Evolutionary conservation across 2,329 filamentous ascomycete genomes (phyloP), one percentile per base, ranked within the genome.

Genomic region (Decorospora gaudefroyi): DNA sequence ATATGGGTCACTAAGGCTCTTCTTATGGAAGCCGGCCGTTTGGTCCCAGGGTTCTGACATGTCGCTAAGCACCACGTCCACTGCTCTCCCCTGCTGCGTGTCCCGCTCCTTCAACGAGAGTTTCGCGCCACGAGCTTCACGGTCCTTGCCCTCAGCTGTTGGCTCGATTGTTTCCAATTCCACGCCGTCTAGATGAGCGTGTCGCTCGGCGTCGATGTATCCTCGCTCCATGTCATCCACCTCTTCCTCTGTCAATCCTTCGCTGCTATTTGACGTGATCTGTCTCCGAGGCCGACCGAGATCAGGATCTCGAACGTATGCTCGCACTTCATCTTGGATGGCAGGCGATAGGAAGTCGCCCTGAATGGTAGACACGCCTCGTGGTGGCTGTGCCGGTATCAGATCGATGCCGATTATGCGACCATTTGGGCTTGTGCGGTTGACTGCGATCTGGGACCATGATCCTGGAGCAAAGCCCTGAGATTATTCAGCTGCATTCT

Each of bases 11-110:
- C 86, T 95, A 82, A 96, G 81, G 78, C 85, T 95, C 76, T 83
- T 90, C 77, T 87, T 86, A 76, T 83, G 86, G 76, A 88, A 90
- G 65, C 86, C 86, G 65, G 79, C 78, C 39, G 82, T 87, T 76
- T 88, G 87, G 63, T 84, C 79, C 90, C 90, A 96, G 86, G 93
- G 91, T 80, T 80, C 92, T 83, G 85, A 99, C 93, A 99, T 99
- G 81, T 99, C 93, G 83, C 90, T 96, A 68, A 99, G 77, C 68
- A 99, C 89, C 67, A 99, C 83, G 74, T 97, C 89, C 55, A 96
- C 91, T 64, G 82, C 82, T 64, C 80, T 79, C 51, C 79, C 79
- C 31, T 66, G 53, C 44, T 68, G 70, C 22, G 70, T 57, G 36
- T 74, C 71, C 9, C 68, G 61, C 29, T 67, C 63, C 35, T 60